Base-by-base conservation (phyloP, 1,284 basidiomycete species). In the Cryptococcus deneoformans region DNA sequence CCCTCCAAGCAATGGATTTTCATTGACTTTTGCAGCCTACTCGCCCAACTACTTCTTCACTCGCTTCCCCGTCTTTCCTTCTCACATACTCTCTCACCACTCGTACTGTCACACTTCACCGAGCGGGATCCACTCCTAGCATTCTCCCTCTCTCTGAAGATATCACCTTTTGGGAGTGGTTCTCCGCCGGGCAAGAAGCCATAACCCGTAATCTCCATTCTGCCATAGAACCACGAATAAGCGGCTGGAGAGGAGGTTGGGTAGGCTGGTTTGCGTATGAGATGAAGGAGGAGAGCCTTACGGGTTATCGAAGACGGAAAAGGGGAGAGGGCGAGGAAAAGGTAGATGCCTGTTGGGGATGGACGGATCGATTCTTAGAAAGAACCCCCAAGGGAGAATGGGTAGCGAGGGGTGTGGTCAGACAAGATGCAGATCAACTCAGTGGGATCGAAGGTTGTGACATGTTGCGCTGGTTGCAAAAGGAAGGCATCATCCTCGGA, bases 221-320 rank as follows among this genome's bases (percentile, higher is more conserved):
- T 10, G 42, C 6, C 37, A 48, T 50, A 38, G 46, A 54, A 46
- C 11, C 35, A 6, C 39, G 42, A 11, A 39, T 20, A 5, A 61
- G 68, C 36, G 68, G 68, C n/a, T 77, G 79, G 76, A 68, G 70
- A 60, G 70, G 77, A 51, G 82, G 82, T 1, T 83, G 82, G 73
- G 76, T 79, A 1, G 82, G 82, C 0, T 82, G 79, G 67, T 80
- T 81, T 65, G 79, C 79, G 1, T 84, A 83, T 63, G 82, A 83
- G 65, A 82, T 83, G 80, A 81, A 81, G 67, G 72, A 76, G 54
- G 80, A 82, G 56, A 77, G 77, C 45, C 60, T 83, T 52, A 65
- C 64, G 6, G 75, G 77, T 16, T 77, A 77, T 54, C 45, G 37
- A 16, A 52, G 63, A 35, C 37, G 20, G 29, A 14, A 53, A 1